Conservation (phyloP, 495 filamentous ascomycete genomes). For the Aspergillus steynii region DNA sequence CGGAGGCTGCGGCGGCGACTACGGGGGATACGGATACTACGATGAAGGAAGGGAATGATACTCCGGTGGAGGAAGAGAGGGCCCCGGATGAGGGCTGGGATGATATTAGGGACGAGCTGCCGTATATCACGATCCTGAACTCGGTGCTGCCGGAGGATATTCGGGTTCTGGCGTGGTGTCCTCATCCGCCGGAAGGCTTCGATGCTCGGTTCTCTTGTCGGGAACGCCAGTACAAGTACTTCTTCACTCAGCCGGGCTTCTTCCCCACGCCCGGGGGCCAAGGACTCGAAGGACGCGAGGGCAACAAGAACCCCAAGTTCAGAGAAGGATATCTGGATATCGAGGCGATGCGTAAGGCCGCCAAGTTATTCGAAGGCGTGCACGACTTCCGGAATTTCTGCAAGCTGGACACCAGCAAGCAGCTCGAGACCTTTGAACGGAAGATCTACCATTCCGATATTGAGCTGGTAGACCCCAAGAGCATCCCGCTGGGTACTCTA, state of each 20-base stretch:
- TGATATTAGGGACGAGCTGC: constrained; percentile 76
- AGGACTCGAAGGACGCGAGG: constrained; percentile 32
- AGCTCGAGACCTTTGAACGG: constrained; percentile 77
- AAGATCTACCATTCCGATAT: constrained; percentile 76
- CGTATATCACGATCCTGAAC: constrained; percentile 80
- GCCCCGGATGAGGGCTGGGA: constrained; percentile 58
- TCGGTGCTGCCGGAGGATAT: constrained; percentile 87
- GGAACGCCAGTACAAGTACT: constrained; percentile 88
- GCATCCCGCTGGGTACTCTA: constrained; percentile 43
- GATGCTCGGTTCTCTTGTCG: constrained; percentile 91
- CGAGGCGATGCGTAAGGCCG: constrained; percentile 78
- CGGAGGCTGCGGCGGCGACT: neutral
- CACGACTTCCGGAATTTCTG: constrained; percentile 99
- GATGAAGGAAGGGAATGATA: constrained; percentile 23
- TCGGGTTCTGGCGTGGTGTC: constrained; percentile 89
- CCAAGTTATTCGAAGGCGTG: constrained; percentile 71
- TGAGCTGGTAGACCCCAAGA: constrained; percentile 58
- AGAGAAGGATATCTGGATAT: constrained; percentile 73
- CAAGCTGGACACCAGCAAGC: constrained; percentile 83
- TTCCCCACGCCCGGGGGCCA: constrained; percentile 51
- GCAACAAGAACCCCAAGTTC: constrained; percentile 27
- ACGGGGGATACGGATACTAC: constrained; percentile 12
- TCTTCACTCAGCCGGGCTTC: constrained; percentile 94
- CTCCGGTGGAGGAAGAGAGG: constrained; percentile 21
- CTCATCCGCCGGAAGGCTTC: constrained; percentile 72